Conservation (phyloP, 202 grass and related monocot species). For the Bolboschoenoplectus hybrid region DNA sequence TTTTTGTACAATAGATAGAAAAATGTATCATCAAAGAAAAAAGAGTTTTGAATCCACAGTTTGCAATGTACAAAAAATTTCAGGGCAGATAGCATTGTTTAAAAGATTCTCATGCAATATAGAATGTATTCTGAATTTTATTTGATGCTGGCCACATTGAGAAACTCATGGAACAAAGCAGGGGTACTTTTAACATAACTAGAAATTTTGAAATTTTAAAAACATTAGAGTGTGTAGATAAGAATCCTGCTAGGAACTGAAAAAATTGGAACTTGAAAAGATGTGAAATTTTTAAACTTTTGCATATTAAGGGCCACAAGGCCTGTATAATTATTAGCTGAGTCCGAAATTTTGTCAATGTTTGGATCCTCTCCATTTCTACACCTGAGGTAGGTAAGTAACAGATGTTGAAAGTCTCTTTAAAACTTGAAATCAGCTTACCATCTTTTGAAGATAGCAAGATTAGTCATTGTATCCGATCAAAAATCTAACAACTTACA, state of each 20-base stretch:
- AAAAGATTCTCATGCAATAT: slow-evolving; percentile 13
- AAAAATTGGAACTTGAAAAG: neutral
- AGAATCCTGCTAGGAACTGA: neutral
- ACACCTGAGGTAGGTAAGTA: neutral
- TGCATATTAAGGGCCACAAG: slow-evolving; percentile 18
- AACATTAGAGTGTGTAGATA: neutral
- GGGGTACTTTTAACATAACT: neutral
- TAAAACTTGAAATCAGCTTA: slow-evolving; percentile 41
- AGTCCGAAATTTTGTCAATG: slow-evolving; percentile 14
- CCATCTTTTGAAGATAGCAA: slow-evolving; percentile 38
- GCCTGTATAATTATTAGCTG: neutral
- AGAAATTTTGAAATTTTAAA: slow-evolving; percentile 28
- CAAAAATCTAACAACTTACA: slow-evolving; percentile 4
- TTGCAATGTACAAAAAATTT: neutral
- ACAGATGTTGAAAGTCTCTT: neutral
- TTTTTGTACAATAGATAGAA: slow-evolving; percentile 13
- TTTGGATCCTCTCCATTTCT: neutral
- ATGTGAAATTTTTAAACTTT: neutral
- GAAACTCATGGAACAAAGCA: neutral
- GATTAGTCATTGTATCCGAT: slow-evolving; percentile 38
- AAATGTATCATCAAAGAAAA: slow-evolving; percentile 21
- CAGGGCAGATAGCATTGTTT: neutral
- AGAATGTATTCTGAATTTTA: slow-evolving; percentile 27
- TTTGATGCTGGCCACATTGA: slow-evolving; percentile 16
- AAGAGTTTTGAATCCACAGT: neutral